These are phyloP conservation scores for Aureobasidium sp. DNA, from an alignment of 2,329 filamentous ascomycete genomes.

Conservation along the genomic window DNA sequence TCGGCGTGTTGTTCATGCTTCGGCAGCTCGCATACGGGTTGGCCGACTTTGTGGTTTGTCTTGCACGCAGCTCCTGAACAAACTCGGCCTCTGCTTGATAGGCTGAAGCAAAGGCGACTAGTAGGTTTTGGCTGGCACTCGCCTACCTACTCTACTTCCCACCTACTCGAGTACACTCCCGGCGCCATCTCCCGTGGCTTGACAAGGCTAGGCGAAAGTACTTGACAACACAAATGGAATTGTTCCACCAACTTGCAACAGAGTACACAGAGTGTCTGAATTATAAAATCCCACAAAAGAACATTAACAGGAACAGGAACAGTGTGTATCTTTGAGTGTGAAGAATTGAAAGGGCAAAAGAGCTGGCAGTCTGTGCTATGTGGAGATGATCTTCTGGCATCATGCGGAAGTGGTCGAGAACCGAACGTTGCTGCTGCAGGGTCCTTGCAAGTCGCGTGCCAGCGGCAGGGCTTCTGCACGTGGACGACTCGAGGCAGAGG, in stretches of 20 bases:
- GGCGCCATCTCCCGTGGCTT: not conserved
- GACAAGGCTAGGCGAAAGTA: not conserved
- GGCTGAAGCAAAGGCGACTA: constrained; percentile 8
- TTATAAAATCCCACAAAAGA: too few species aligned
- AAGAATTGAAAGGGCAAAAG: not conserved
- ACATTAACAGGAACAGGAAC: too few species aligned
- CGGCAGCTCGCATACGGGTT: constrained; percentile 10
- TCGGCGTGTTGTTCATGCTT: constrained; percentile 5
- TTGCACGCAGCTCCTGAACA: not conserved
- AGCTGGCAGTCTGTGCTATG: not conserved
- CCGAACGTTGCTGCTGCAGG: constrained; percentile 3
- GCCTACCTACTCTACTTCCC: not conserved
- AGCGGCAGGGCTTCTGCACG: constrained; percentile 13
- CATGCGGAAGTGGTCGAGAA: constrained; percentile 3
- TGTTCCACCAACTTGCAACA: not conserved
- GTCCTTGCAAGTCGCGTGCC: constrained; percentile 5
- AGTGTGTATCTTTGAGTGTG: not conserved
- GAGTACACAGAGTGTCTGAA: too few species aligned
- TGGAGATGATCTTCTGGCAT: not conserved
- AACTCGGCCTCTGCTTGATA: constrained; percentile 3
- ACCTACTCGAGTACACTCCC: not conserved
- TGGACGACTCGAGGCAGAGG: not conserved
- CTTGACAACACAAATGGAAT: not conserved
- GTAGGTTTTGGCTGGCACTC: constrained; percentile 2
- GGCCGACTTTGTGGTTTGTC: constrained; percentile 4